Percentiles rank a stretch among this genome's conserved stretches.
Evolutionary conservation across 441 rosid genomes (phyloP).

Genomic region (Populus trichocarpa): DNA sequence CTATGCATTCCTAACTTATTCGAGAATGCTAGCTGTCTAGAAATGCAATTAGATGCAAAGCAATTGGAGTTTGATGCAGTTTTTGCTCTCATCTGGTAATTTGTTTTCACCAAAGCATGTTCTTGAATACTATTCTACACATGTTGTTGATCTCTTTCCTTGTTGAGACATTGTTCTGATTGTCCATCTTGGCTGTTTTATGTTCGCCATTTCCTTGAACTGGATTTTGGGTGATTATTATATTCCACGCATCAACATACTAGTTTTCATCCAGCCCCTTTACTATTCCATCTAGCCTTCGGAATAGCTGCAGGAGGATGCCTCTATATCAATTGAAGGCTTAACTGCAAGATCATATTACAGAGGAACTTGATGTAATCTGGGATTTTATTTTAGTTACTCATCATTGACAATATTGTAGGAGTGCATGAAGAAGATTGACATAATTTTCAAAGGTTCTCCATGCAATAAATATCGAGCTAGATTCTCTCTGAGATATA

Average conservation of each 20-base stretch:
- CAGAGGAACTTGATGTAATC: not conserved
- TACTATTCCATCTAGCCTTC: not conserved
- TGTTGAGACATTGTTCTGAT: not conserved
- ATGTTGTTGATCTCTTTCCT: not conserved
- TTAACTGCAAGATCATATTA: not conserved
- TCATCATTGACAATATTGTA: not conserved
- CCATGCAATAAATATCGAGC: not conserved
- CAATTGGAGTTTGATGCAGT: not conserved
- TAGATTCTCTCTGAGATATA: not conserved
- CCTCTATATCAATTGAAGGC: not conserved
- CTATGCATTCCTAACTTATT: conserved; percentile 47
- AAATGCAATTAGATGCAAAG: not conserved
- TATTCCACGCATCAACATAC: not conserved
- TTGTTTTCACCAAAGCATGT: not conserved
- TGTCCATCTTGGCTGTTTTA: too few relatives aligned
- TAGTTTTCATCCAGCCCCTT: not conserved
- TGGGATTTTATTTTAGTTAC: not conserved
- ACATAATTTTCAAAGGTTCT: not conserved
- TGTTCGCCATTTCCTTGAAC: not conserved
- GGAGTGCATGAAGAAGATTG: not conserved
- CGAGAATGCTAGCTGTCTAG: conserved; percentile 10
- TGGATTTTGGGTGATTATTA: not conserved
- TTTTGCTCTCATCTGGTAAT: not conserved
- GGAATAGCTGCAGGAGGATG: not conserved
- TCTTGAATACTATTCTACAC: not conserved